Percentiles rank a stretch among this genome's conserved stretches.
These are phyloP conservation scores for Thermothelomyces thermophilus DNA, from an alignment of 2,329 filamentous ascomycete genomes.

Conservation along the genomic window DNA sequence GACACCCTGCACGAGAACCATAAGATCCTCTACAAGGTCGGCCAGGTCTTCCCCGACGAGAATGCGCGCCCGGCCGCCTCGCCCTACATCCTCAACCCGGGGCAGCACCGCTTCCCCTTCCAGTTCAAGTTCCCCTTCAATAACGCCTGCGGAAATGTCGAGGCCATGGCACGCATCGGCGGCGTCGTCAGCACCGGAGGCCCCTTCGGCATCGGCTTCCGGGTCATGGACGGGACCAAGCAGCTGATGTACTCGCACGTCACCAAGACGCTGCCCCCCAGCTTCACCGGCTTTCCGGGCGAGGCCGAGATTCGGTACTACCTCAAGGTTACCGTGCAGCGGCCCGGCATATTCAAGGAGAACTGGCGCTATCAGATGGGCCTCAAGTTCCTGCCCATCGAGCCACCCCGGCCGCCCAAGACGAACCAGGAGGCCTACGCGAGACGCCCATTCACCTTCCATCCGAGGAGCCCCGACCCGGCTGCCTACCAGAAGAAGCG, in stretches of 20 bases:
- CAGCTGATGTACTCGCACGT: conserved; percentile 64
- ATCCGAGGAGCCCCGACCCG: conserved; percentile 33
- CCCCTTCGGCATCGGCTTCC: conserved; percentile 45
- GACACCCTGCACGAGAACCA: conserved; percentile 51
- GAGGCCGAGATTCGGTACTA: conserved; percentile 91
- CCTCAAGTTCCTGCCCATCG: conserved; percentile 88
- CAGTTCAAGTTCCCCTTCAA: conserved; percentile 72
- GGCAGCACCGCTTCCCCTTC: conserved; percentile 71
- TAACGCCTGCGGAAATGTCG: conserved; percentile 57
- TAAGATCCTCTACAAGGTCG: conserved; percentile 69
- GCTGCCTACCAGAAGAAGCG: conserved; percentile 42
- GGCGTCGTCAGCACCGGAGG: conserved; percentile 50
- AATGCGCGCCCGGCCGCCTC: conserved; percentile 36
- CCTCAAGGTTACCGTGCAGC: conserved; percentile 87
- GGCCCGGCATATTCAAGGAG: conserved; percentile 84
- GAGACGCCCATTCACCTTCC: conserved; percentile 58
- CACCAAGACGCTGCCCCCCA: conserved; percentile 81
- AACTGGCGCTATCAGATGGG: conserved; percentile 65
- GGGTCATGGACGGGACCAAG: conserved; percentile 57
- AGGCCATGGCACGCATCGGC: conserved; percentile 47
- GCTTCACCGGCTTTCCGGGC: conserved; percentile 76
- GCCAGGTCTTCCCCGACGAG: conserved; percentile 64
- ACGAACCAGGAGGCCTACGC: conserved; percentile 78
- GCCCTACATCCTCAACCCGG: conserved; percentile 53
- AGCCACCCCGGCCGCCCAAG: conserved; percentile 66